phyloP scores from a whole-genome alignment of 768 basidiomycete genomes.

The Galerina marginata region DNA sequence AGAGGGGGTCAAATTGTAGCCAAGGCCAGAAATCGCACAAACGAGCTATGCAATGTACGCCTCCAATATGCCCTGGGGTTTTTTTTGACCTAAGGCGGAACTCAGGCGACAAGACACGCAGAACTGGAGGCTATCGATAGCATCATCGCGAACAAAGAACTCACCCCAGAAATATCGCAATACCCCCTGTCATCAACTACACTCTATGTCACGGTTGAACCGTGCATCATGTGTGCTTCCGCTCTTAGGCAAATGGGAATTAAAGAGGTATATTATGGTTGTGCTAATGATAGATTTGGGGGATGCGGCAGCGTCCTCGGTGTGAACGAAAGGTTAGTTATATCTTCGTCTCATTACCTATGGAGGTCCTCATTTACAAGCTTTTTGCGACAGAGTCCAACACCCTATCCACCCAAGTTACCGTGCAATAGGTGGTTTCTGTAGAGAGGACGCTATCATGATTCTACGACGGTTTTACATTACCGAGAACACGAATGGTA shows the following conservation, averaged over 20 bases:
- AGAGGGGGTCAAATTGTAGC: conserved; percentile 80
- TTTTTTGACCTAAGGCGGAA: neutral
- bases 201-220: conserved; percentile 98
- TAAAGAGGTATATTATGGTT: conserved; percentile 89
- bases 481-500: conserved; percentile 92
- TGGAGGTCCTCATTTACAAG: neutral
- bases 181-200: conserved; percentile 81
- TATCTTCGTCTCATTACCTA: neutral
- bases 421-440: conserved; percentile 74
- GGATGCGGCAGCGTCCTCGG: conserved; percentile 95
- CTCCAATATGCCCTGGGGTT: conserved; percentile 6
- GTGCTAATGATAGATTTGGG: conserved; percentile 94
- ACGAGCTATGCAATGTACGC: conserved; percentile 88
- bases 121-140: conserved; percentile 96
- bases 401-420: conserved; percentile 82
- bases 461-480: conserved; percentile 87
- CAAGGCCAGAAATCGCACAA: conserved; percentile 89
- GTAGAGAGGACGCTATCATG: conserved; percentile 86
- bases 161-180: conserved; percentile 54
- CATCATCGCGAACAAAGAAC: conserved; percentile 67
- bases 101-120: conserved; percentile 93
- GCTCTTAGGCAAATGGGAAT: conserved; percentile 95
- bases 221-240: conserved; percentile 98
- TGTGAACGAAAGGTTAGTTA: conserved; percentile 74
- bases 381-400: conserved; percentile 51